Evolutionary conservation across 306 rosid genomes (phyloP).

Genomic region (Hippophae gyantsensis): DNA sequence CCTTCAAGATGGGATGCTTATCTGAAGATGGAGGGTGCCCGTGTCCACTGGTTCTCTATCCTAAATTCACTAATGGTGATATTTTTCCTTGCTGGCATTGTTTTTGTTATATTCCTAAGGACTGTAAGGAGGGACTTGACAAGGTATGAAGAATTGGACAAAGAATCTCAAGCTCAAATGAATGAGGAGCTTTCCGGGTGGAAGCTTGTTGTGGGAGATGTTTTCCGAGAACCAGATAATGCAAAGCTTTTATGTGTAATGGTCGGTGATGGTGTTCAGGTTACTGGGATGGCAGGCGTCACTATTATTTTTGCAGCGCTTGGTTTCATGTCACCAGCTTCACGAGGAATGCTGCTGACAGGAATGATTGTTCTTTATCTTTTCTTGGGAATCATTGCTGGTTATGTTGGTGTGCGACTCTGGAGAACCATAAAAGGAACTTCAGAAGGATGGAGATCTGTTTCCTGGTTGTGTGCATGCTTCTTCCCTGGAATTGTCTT

Average conservation of each 20-base stretch:
- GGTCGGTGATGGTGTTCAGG: slow-evolving; percentile 95
- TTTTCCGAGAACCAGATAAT: slow-evolving; percentile 77
- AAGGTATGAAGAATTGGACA: slow-evolving; percentile 89
- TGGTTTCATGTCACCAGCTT: slow-evolving; percentile 76
- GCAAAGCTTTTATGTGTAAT: slow-evolving; percentile 83
- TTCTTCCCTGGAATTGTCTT: slow-evolving; percentile 92
- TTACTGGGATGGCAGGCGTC: slow-evolving; percentile 81
- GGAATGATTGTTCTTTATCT: slow-evolving; percentile 95
- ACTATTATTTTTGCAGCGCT: slow-evolving; percentile 83
- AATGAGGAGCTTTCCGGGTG: slow-evolving; percentile 98
- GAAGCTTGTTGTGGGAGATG: slow-evolving; percentile 98
- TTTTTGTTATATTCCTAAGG: slow-evolving; percentile 82
- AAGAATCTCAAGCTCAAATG: slow-evolving; percentile 95
- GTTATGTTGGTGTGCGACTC: slow-evolving; percentile 82
- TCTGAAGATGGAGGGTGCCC: slow-evolving; percentile 89
- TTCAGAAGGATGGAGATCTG: slow-evolving; percentile 77
- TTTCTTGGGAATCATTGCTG: slow-evolving; percentile 76
- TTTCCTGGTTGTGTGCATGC: slow-evolving; percentile 79
- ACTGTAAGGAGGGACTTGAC: slow-evolving; percentile 95
- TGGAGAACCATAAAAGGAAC: slow-evolving; percentile 92
- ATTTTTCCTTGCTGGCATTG: slow-evolving; percentile 87
- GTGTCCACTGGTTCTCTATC: slow-evolving; percentile 85
- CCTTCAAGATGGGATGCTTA: slow-evolving; percentile 99
- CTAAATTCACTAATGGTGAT: slow-evolving; percentile 74
- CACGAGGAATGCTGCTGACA: slow-evolving; percentile 81